Conservation (phyloP, 768 basidiomycete genomes). For the Pulveroboletus sp. region DNA sequence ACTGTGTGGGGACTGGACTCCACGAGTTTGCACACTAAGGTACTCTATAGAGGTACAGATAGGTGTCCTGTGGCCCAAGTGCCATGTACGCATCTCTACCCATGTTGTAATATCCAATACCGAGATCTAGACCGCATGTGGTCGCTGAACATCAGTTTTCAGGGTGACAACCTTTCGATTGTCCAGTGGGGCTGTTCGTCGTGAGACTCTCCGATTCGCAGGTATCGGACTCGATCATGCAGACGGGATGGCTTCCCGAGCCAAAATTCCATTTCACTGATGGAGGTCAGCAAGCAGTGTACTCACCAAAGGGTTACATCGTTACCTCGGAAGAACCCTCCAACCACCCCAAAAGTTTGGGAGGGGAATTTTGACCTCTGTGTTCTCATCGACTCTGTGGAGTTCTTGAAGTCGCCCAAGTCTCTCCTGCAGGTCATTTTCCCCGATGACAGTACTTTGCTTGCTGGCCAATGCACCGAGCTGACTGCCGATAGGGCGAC, state of each 20-base stretch:
- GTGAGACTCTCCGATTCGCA: conserved; percentile 44
- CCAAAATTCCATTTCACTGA: conserved; percentile 96
- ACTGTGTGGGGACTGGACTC: no score
- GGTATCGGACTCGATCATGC: conserved; percentile 84
- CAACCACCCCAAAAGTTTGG: conserved; percentile 98
- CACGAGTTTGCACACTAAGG: neutral
- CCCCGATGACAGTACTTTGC: conserved; percentile 76
- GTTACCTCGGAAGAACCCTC: conserved; percentile 86
- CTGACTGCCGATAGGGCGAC: conserved; percentile 76
- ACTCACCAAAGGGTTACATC: neutral
- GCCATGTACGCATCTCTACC: neutral
- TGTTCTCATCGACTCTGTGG: conserved; percentile 47
- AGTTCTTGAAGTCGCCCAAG: conserved; percentile 53
- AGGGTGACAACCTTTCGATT: conserved; percentile 77
- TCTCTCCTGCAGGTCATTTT: conserved; percentile 61
- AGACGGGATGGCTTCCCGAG: conserved; percentile 91
- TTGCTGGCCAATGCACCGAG: conserved; percentile 92
- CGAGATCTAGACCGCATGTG: neutral
- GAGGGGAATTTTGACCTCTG: conserved; percentile 51
- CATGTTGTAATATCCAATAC: neutral
- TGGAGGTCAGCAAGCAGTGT: conserved; percentile 5
- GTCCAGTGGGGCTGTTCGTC: conserved; percentile 61
- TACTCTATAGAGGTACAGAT: neutral
- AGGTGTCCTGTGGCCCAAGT: conserved; percentile 12
- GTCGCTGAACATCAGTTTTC: conserved; percentile 13